These are phyloP conservation scores for Coniochaeta sp. DNA, from an alignment of 2,329 filamentous ascomycete species.

Conservation along the genomic window DNA sequence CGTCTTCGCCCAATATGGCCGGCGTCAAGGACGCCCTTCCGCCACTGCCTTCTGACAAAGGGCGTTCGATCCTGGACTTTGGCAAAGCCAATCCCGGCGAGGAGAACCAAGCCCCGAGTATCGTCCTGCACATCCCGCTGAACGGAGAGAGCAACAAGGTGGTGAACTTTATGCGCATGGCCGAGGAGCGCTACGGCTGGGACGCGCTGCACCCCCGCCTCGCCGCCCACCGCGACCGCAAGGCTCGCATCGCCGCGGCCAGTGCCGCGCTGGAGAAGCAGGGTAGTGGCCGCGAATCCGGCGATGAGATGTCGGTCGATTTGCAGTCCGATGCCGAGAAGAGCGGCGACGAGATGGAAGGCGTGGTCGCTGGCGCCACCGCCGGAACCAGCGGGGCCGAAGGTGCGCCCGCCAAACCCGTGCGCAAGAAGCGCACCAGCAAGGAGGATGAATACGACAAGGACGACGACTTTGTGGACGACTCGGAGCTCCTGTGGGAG, in stretches of 20 bases:
- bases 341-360: conserved; percentile 85
- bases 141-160: conserved; percentile 81
- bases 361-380: conserved; percentile 44
- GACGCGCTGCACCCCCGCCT: conserved; percentile 87
- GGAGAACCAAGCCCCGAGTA: conserved; percentile 60
- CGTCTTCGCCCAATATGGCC: conserved; percentile 42
- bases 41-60: conserved; percentile 26
- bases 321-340: conserved; percentile 56
- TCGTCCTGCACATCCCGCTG: conserved; percentile 76
- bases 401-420: conserved; percentile 51
- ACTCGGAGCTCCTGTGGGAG: conserved; percentile 92
- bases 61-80: conserved; percentile 55
- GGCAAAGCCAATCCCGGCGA: conserved; percentile 52
- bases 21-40: conserved; percentile 38
- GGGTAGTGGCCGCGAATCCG: conserved; percentile 59
- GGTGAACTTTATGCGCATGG: conserved; percentile 90
- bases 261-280: conserved; percentile 77
- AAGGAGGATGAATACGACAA: conserved; percentile 80
- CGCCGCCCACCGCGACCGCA: conserved; percentile 79
- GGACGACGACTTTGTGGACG: conserved; percentile 80
- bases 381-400: conserved; percentile 50
- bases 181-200: conserved; percentile 90
- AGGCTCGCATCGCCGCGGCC: conserved; percentile 81
- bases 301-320: conserved; percentile 81
- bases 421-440: conserved; percentile 72